These are phyloP conservation scores for Teratosphaeria zuluensis DNA, from an alignment of 2,329 filamentous ascomycete species.

Conservation along the genomic window DNA sequence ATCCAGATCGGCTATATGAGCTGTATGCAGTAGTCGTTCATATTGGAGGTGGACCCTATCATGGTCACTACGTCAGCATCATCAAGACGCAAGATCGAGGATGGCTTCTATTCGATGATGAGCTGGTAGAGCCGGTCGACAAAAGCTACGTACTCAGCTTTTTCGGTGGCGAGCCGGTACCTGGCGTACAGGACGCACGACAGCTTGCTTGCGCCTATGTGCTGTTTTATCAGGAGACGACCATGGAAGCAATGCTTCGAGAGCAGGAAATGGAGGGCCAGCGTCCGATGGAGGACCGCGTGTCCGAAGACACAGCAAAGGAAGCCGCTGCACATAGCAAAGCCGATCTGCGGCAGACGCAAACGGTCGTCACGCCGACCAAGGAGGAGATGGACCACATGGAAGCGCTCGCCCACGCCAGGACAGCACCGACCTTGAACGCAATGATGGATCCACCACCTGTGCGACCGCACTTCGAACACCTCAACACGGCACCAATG, in stretches of 20 bases:
- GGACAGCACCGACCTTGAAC: slow-evolving; percentile 47
- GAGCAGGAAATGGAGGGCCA: slow-evolving; percentile 76
- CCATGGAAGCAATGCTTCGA: slow-evolving; percentile 55
- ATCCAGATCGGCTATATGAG: slow-evolving; percentile 89
- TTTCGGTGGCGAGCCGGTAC: slow-evolving; percentile 67
- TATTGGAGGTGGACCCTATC: slow-evolving; percentile 91
- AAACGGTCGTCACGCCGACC: slow-evolving; percentile 29
- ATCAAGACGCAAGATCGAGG: slow-evolving; percentile 95
- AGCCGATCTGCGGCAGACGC: slow-evolving; percentile 20
- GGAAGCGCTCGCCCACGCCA: slow-evolving; percentile 54
- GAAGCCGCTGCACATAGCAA: slow-evolving; percentile 14
- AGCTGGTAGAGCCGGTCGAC: slow-evolving; percentile 96
- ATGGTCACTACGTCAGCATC: slow-evolving; percentile 94
- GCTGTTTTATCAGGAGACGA: slow-evolving; percentile 92
- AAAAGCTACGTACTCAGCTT: slow-evolving; percentile 95
- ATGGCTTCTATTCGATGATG: slow-evolving; percentile 94
- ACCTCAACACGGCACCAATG: slow-evolving; percentile 13
- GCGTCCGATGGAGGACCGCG: slow-evolving; percentile 23
- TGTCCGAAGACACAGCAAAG: slow-evolving; percentile 24
- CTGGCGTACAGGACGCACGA: slow-evolving; percentile 40
- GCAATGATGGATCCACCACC: background rate
- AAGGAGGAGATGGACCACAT: slow-evolving; percentile 40
- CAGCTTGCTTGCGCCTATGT: slow-evolving; percentile 86
- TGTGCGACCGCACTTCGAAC: slow-evolving; percentile 19
- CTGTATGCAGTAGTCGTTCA: slow-evolving; percentile 95